Conservation (phyloP, 2,329 filamentous ascomycete species). For the Phialophora chinensis region DNA sequence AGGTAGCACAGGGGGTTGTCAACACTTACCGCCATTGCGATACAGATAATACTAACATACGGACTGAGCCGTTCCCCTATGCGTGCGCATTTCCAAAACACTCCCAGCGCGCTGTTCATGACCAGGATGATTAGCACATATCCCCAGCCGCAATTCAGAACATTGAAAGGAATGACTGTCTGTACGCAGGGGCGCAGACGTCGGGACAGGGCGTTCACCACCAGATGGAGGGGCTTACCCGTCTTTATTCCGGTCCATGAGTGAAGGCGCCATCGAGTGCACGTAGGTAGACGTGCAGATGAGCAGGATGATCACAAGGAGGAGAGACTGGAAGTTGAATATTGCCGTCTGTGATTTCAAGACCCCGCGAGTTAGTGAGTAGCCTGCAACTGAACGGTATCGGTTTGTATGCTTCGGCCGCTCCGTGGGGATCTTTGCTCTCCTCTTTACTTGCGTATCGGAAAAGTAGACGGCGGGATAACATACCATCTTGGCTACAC, state of each 20-base stretch:
- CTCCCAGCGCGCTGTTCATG: constrained; percentile 69
- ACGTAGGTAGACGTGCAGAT: constrained; percentile 96
- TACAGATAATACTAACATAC: constrained; percentile 91
- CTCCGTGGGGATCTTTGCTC: neutral
- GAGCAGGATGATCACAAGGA: constrained; percentile 90
- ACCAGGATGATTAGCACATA: neutral
- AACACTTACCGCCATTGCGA: constrained; percentile 84
- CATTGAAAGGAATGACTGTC: neutral
- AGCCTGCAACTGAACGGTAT: neutral
- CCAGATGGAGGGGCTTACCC: constrained; percentile 62
- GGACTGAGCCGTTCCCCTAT: constrained; percentile 92
- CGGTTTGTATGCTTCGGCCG: neutral
- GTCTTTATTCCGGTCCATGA: constrained; percentile 92
- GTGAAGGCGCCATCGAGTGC: constrained; percentile 84
- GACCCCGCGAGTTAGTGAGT: neutral
- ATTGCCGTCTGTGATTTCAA: constrained; percentile 74
- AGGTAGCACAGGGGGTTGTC: neutral
- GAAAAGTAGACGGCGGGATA: neutral
- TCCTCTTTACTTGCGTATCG: too few species aligned
- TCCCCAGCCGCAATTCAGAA: neutral
- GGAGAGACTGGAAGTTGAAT: constrained; percentile 97
- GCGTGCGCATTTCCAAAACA: constrained; percentile 95
- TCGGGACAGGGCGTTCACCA: constrained; percentile 1
- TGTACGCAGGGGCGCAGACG: constrained; percentile 13
- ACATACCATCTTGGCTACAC: neutral